These are phyloP conservation scores for Penicillium sp. DNA, from an alignment of 2,329 filamentous ascomycete genomes.

Conservation along the genomic window DNA sequence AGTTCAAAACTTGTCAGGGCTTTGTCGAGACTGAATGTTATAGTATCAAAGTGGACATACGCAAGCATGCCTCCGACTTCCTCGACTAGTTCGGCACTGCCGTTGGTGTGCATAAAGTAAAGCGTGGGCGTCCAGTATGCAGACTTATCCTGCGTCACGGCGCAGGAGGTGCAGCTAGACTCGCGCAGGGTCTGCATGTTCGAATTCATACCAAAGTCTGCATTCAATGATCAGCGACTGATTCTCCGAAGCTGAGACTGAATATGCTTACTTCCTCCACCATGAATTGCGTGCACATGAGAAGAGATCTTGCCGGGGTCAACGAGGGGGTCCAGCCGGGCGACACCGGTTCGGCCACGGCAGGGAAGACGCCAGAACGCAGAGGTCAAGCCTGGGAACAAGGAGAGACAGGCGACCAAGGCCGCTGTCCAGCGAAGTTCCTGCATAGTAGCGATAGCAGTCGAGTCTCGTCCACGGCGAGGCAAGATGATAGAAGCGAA, in stretches of 20 bases:
- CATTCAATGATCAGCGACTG: conserved; percentile 15
- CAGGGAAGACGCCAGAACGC: conserved; percentile 94
- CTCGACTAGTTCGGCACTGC: conserved; percentile 68
- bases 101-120: conserved; percentile 74
- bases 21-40: conserved; percentile 8
- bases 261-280: conserved; percentile 69
- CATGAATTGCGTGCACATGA: conserved; percentile 77
- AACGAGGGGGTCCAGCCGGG: conserved; percentile 77
- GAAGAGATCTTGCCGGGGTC: conserved; percentile 60
- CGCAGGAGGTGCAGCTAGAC: conserved; percentile 78
- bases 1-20: conserved; percentile 8
- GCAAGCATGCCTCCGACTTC: conserved; percentile 83
- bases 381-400: conserved; percentile 46
- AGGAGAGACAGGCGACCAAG: conserved; percentile 33
- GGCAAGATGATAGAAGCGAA: conserved; percentile 12
- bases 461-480: conserved; percentile 21
- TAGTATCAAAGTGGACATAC: conserved; percentile 56
- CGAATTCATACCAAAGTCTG: conserved; percentile 68
- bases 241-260: not conserved
- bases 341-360: conserved; percentile 68
- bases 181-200: conserved; percentile 60
- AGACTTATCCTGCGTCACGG: conserved; percentile 79
- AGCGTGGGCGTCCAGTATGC: conserved; percentile 82
- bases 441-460: conserved; percentile 24
- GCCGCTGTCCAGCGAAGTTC: conserved; percentile 22